Base-by-base conservation (phyloP, 169 alveolate genomes). In the Eimeria nieschulzi region DNA sequence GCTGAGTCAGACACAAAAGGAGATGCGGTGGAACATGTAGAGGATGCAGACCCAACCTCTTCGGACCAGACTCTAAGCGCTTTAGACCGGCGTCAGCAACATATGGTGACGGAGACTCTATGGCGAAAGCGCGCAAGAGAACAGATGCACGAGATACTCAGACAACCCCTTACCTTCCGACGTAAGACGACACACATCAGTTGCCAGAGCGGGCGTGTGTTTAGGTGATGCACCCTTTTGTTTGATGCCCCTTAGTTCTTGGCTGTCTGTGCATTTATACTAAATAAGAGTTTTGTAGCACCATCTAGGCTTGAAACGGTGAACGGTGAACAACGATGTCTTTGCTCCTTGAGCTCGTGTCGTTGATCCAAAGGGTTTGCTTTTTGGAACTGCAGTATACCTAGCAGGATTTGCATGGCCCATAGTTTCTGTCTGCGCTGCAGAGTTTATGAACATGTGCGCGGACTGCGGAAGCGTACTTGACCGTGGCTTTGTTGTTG, bases 401-500 rank as follows among this genome's bases (percentile, higher is more conserved):
- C 46, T 33, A 33, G 46, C 46, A 33, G 46, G 46, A 21, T 25
- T 70, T 21, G 23, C 19, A n/a, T 23, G 23, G 5, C 19, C 19
- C 33, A n/a, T 66, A 17, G 75, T 19, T 9, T 71, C 33, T 26
- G 21, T 23, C n/a, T 71, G 23, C 68, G 15, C 15, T 59, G 56
- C 80, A 26, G 59, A 71, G 23, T 71, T 71, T 25, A 71, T 71
- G 76, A 66, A 66, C 46, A 66, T 66, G 76, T 66, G 76, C 76
- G 76, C 76, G 51, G 76, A 66, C 76, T 66, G 76, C 76, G 76
- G 76, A n/a, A n/a, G 51, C 76, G 76, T 66, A 15, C 76, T 66
- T 17, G 76, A 66, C 76, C 76, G 76, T 9, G 76, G 76, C 39
- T 66, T 66, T 21, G 76, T 66, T 15, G 76, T 66, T 15, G 76